A percentile compares a stretch with the other conserved stretches of the same genome.
Conservation (phyloP, 345 rosid species). For the Acer negundo region DNA sequence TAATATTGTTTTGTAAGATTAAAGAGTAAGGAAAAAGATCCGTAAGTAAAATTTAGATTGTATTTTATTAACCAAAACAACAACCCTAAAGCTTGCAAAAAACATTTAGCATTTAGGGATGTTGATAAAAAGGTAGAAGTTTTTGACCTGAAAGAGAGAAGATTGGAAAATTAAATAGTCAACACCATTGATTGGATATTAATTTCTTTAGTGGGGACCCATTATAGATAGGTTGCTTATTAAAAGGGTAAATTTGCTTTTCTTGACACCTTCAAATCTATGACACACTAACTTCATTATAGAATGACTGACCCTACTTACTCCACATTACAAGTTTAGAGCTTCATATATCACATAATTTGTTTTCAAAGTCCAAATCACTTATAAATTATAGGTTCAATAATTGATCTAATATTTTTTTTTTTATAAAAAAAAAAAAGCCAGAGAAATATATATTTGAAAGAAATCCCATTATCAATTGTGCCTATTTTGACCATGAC, state of each 20-base stretch:
- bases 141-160: not conserved
- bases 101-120: not conserved
- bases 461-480: not conserved
- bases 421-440: too few relatives aligned
- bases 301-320: not conserved
- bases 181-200: too few relatives aligned
- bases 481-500: constrained; percentile 11
- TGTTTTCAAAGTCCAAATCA: not conserved
- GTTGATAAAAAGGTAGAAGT: not conserved
- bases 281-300: not conserved
- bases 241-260: not conserved
- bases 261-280: not conserved
- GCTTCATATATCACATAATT: not conserved
- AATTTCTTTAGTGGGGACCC: too few relatives aligned
- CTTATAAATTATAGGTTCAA: not conserved
- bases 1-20: too few relatives aligned
- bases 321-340: not conserved
- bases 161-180: too few relatives aligned
- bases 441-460: not conserved
- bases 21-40: too few relatives aligned
- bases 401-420: not conserved
- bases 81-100: not conserved
- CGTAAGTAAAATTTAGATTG: too few relatives aligned
- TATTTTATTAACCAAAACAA: not conserved
- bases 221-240: not conserved